Base-by-base conservation (phyloP, 176 grass and related monocot genomes). In the Cenchrus americanus region DNA sequence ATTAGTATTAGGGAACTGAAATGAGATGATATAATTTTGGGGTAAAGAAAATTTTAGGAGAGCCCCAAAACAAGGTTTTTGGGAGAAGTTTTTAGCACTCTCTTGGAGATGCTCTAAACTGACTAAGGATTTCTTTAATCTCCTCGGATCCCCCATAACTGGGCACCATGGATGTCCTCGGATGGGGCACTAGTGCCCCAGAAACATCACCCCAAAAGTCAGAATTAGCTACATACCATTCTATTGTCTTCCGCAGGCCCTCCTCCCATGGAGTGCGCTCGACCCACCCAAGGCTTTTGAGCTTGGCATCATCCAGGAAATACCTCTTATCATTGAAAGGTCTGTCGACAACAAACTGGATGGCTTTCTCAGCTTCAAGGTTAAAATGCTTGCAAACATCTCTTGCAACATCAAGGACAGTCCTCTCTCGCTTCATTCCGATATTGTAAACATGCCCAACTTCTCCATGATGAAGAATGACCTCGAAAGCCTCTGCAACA, bases 311-410 rank as follows among this genome's bases (percentile, higher is more conserved):
- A 87, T 94, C 90, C 52, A 94, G 59, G 51, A 94, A 94, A 63
- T 92, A 94, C 62, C 92, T 89, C 79, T 92, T 87, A 86, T 92
- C 92, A 85, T 94, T 94, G 82, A 94, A 94, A 41, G 92, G 92
- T 49, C 92, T 88, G 75, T 94, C 90, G 21, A 90, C 92, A 12
- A 90, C 92, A 87, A 87, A 94, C 23, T 92, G 83, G 48, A 94
- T 90, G 46, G 86, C 87, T 73, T 87, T 86, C 34, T 92, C 92
- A 90, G 87, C 73, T 42, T 92, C 89, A 43, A 90, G 62, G 51
- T 81, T 85, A 92, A 92, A 87, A 54, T 90, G 87, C 69, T 85
- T 92, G 73, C 90, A 94, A 40, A 90, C 86, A 92, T 94, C 92
- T 58, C 76, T 92, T 14, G 89, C 61, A 90, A 90, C 52, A 92